phyloP scores from a whole-genome alignment of 768 basidiomycete species.

The Tylopilus rubrobrunneus region DNA sequence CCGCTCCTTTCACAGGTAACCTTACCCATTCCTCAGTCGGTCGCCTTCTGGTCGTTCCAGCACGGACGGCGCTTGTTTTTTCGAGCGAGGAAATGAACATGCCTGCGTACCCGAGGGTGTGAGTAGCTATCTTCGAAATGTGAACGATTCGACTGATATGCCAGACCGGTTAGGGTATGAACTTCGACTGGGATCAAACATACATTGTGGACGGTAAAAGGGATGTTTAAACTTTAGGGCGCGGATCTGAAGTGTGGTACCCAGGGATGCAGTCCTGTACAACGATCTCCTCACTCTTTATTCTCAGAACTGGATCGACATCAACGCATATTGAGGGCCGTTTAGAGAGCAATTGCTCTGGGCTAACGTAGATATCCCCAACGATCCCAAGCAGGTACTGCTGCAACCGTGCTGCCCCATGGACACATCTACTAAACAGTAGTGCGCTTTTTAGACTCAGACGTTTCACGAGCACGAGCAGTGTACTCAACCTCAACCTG shows the following conservation, averaged over 20 bases:
- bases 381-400: slow-evolving; percentile 57
- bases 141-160: neutral
- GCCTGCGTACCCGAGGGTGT: slow-evolving; percentile 70
- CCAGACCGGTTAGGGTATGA: slow-evolving; percentile 50
- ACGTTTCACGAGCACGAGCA: slow-evolving; percentile 55
- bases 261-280: slow-evolving; percentile 67
- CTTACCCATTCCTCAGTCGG: too few relatives aligned
- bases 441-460: slow-evolving; percentile 37
- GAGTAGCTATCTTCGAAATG: slow-evolving; percentile 14
- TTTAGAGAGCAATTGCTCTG: slow-evolving; percentile 67
- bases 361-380: slow-evolving; percentile 61
- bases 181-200: slow-evolving; percentile 73
- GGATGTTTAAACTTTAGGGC: neutral
- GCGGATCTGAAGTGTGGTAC: neutral
- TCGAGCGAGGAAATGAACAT: slow-evolving; percentile 60
- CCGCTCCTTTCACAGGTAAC: too few relatives aligned
- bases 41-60: too few relatives aligned
- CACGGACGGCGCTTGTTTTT: slow-evolving; percentile 65
- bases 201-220: slow-evolving; percentile 70
- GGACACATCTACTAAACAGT: neutral
- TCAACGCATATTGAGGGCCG: slow-evolving; percentile 74
- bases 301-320: slow-evolving; percentile 63
- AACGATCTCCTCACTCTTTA: slow-evolving; percentile 63
- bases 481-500: too few relatives aligned
- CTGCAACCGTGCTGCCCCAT: neutral